Percentiles rank a stretch among this genome's conserved stretches.
phyloP scores from a whole-genome alignment of 495 filamentous ascomycete species.

The Diplogelasinospora grovesii region DNA sequence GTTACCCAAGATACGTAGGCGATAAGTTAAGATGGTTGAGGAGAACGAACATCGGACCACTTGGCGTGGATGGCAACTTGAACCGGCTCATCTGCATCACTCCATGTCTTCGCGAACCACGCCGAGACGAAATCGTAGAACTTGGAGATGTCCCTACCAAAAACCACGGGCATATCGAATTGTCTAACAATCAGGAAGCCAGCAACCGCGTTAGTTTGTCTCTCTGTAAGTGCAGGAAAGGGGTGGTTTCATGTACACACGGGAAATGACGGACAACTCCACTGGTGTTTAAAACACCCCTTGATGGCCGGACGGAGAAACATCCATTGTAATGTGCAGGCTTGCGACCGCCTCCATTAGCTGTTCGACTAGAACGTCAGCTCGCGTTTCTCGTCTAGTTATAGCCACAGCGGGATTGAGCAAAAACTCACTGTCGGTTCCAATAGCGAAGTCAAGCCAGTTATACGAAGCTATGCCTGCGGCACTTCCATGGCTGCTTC shows the following conservation, averaged over 20 bases:
- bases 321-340: slow-evolving; percentile 8
- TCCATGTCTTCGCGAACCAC: no score
- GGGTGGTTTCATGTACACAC: no score
- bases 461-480: slow-evolving; percentile 2
- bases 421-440: slow-evolving; percentile 3
- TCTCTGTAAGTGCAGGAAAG: no score
- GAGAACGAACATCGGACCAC: background rate
- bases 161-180: slow-evolving; percentile 4
- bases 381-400: no score
- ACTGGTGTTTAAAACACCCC: background rate
- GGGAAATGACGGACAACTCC: slow-evolving; percentile 5
- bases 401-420: background rate
- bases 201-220: no score
- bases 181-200: no score
- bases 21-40: no score
- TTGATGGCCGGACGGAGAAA: slow-evolving; percentile 6
- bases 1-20: no score
- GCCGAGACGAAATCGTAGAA: slow-evolving; percentile 2
- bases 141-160: slow-evolving; percentile 2
- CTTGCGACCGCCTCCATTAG: slow-evolving; percentile 7
- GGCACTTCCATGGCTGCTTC: slow-evolving; percentile 3
- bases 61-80: no score
- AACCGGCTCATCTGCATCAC: no score
- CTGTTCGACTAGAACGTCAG: no score
- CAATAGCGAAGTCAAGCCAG: slow-evolving; percentile 8